These are phyloP conservation scores for Irpex lacteus DNA, from an alignment of 1,284 basidiomycete species.

Conservation along the genomic window DNA sequence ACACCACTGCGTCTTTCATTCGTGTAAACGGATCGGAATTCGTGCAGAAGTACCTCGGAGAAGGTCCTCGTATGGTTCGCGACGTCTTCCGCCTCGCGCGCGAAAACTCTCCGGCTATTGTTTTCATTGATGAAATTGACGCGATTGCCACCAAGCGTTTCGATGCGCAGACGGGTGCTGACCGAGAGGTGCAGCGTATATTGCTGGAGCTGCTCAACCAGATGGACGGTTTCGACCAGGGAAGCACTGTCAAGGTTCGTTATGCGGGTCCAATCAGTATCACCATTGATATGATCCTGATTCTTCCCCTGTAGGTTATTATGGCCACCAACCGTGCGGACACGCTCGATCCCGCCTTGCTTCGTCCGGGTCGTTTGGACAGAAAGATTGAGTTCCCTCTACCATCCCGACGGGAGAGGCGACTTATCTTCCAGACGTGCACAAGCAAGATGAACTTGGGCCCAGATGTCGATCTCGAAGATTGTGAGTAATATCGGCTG, in stretches of 20 bases:
- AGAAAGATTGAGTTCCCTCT: constrained; percentile 99
- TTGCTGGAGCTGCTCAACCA: constrained; percentile 98
- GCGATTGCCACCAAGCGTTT: constrained; percentile 99
- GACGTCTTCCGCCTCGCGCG: constrained; percentile 98
- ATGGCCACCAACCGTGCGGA: constrained; percentile 98
- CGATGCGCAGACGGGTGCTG: constrained; percentile 98
- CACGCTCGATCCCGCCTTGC: constrained; percentile 93
- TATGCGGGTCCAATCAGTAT: not conserved
- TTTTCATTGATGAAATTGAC: constrained; percentile 99
- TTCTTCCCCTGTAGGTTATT: constrained; percentile 68
- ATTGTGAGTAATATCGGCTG: constrained; percentile 61
- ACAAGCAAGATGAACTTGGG: constrained; percentile 98
- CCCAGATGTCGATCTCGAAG: constrained; percentile 97
- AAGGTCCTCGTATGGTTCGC: constrained; percentile 99
- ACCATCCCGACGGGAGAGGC: constrained; percentile 92
- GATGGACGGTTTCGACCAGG: constrained; percentile 99
- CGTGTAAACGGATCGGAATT: constrained; percentile 98
- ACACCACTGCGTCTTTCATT: constrained; percentile 97
- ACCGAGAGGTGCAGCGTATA: constrained; percentile 99
- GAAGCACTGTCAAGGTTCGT: constrained; percentile 94
- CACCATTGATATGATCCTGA: not conserved
- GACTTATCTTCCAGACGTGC: constrained; percentile 98
- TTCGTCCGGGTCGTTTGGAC: constrained; percentile 97
- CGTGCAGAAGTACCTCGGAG: constrained; percentile 99
- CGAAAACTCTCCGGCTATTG: constrained; percentile 97